A percentile compares a stretch with the other conserved stretches of the same genome.
These are phyloP conservation scores for Fusarium citri DNA, from an alignment of 2,329 filamentous ascomycete species.

Conservation along the genomic window DNA sequence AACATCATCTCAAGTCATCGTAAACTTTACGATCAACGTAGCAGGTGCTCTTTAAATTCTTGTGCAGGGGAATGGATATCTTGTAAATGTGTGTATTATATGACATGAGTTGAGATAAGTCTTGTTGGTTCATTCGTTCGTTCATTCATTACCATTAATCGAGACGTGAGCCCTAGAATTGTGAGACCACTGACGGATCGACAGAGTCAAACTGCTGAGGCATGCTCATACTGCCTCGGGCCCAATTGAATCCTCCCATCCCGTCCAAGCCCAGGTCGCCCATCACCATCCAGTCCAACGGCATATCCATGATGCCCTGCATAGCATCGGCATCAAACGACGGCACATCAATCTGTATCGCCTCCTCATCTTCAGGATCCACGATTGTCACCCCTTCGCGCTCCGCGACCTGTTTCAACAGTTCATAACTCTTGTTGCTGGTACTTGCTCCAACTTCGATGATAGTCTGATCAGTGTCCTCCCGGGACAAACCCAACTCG, in stretches of 20 bases:
- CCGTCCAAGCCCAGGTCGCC: slow-evolving; percentile 41
- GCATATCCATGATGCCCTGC: slow-evolving; percentile 43
- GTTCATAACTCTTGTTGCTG: slow-evolving; percentile 45
- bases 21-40: background rate
- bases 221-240: slow-evolving; percentile 7
- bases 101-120: slow-evolving; percentile 11
- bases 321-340: slow-evolving; percentile 26
- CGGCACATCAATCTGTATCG: slow-evolving; percentile 1
- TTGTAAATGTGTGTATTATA: background rate
- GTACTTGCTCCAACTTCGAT: slow-evolving; percentile 40
- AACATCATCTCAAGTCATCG: background rate
- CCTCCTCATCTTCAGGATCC: slow-evolving; percentile 21
- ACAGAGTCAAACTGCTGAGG: slow-evolving; percentile 32
- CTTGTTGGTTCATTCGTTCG: background rate
- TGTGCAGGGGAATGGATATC: background rate
- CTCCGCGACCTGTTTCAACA: slow-evolving; percentile 52
- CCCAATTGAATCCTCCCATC: slow-evolving; percentile 38
- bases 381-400: slow-evolving; percentile 33
- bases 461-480: slow-evolving; percentile 50
- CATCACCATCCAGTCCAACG: slow-evolving; percentile 43
- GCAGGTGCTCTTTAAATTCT: background rate
- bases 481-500: slow-evolving; percentile 44
- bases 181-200: slow-evolving; percentile 33
- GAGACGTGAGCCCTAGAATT: slow-evolving; percentile 7
- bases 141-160: background rate